Percentiles rank a stretch among this genome's conserved stretches.
Conservation (phyloP, 1,284 basidiomycete species). For the Hypsizygus ulmarius region DNA sequence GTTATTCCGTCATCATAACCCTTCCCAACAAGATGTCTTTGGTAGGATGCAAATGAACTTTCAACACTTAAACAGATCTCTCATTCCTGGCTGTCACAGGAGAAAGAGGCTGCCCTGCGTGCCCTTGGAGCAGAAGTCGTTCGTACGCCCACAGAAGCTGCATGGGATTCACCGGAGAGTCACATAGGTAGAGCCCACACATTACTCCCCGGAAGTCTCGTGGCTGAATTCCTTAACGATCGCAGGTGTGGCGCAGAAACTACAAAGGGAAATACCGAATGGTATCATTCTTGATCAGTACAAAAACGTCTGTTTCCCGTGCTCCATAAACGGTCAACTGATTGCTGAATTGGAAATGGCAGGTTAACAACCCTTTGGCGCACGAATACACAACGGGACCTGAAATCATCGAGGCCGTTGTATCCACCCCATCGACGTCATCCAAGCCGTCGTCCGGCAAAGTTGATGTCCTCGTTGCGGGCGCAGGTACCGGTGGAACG, state of each 20-base stretch:
- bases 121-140: constrained; percentile 93
- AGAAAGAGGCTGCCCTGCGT: constrained; percentile 91
- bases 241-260: constrained; percentile 77
- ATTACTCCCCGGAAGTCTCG: constrained; percentile 43
- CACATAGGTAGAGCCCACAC: constrained; percentile 77
- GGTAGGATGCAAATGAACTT: constrained; percentile 35
- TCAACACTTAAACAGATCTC: not conserved
- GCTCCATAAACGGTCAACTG: not conserved
- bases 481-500: constrained; percentile 95
- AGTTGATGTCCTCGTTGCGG: constrained; percentile 84
- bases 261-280: constrained; percentile 79
- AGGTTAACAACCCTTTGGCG: constrained; percentile 85
- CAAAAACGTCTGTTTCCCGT: constrained; percentile 53
- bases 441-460: constrained; percentile 60
- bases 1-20: constrained; percentile 91
- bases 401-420: constrained; percentile 82
- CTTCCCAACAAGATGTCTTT: constrained; percentile 96
- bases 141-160: constrained; percentile 89
- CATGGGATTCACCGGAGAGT: constrained; percentile 82
- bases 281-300: constrained; percentile 95
- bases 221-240: constrained; percentile 81
- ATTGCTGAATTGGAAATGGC: constrained; percentile 8
- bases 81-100: constrained; percentile 42
- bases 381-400: constrained; percentile 86
- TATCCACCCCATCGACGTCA: constrained; percentile 57